Base-by-base conservation (phyloP, 192 early-diverging fungal genomes). In the Coemansia sp. region DNA sequence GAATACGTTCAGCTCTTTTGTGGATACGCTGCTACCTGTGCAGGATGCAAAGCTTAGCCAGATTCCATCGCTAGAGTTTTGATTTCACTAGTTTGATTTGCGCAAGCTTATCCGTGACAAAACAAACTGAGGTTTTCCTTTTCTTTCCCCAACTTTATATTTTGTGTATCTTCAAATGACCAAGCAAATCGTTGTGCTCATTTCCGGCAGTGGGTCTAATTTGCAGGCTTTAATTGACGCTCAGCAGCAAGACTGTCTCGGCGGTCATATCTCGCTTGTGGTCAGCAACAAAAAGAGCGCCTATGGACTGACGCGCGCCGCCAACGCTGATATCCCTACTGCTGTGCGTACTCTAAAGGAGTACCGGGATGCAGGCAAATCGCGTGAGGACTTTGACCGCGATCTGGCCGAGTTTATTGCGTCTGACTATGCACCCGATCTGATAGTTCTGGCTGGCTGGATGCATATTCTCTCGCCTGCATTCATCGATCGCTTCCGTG, bases 211-310 rank as follows among this genome's bases (percentile, higher is more conserved):
- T 68, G 97, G 97, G 19, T 85, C 93, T 39, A 99, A 99, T 81
- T 86, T 99, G 22, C 97, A 99, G 74, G 97, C 97, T 19, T 70
- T 99, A 19, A 95, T 99, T 54, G 92, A 99, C 67, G 89, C 93
- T 3, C 80, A 80, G 13, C 59, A 72, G 4, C 53, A 69, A 26
- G 81, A 81, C 18, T 57, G 58, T 22, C 81, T 94, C 3, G 73
- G 74, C 16, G 87, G 84, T 14, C 81, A 87, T 19, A 95, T 99
- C 54, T 71, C 79, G 23, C 86, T 92, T 3, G 97, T 99, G 9
- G 88, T 99, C 49, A 97, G 95, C 18, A 99, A 96, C 81, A 86
- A 85, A 32, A 77, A 85, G 55, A 68, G 66, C 39, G 97, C 94
- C 3, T 97, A 86, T 78, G 97, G 97, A 29, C 86, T 99, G n/a